phyloP scores from a whole-genome alignment of 305 asterid species.

The Nicotiana rustica region DNA sequence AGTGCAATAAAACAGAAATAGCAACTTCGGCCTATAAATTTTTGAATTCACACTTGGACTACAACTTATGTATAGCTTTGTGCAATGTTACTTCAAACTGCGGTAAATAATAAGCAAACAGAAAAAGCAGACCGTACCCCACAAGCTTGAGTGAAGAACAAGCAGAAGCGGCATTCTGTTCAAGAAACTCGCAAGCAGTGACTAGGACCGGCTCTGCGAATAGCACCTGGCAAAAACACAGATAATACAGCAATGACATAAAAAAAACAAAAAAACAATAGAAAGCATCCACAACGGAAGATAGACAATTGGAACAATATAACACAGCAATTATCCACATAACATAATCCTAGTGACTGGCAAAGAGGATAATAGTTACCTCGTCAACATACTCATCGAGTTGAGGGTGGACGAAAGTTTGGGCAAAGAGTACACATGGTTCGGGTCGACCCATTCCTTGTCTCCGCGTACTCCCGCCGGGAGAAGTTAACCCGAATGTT shows the following conservation, averaged over 20 bases:
- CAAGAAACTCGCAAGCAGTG: slow-evolving; percentile 92
- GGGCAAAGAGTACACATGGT: slow-evolving; percentile 91
- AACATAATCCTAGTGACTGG: background rate
- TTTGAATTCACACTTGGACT: slow-evolving; percentile 4
- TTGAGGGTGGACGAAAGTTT: slow-evolving; percentile 74
- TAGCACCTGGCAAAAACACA: slow-evolving; percentile 60
- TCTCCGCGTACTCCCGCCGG: background rate
- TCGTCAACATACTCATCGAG: slow-evolving; percentile 92
- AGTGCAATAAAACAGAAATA: slow-evolving; percentile 12
- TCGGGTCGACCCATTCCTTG: slow-evolving; percentile 81
- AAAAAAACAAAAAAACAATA: too few relatives aligned
- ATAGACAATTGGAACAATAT: background rate
- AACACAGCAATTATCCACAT: background rate
- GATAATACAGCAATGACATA: background rate
- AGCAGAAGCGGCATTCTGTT: slow-evolving; percentile 84
- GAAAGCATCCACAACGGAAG: background rate
- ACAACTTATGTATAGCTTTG: background rate
- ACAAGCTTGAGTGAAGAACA: slow-evolving; percentile 79
- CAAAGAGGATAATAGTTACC: slow-evolving; percentile 49
- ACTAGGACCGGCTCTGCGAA: slow-evolving; percentile 85
- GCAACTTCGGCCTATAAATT: background rate
- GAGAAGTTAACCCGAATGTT: slow-evolving; percentile 1
- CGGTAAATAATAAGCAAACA: slow-evolving; percentile 15
- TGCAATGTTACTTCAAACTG: background rate
- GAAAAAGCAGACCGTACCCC: slow-evolving; percentile 63